Evolutionary conservation across 2,329 filamentous ascomycete genomes (phyloP), one percentile per base, ranked within the genome.

Genomic region (Alternaria viburni): DNA sequence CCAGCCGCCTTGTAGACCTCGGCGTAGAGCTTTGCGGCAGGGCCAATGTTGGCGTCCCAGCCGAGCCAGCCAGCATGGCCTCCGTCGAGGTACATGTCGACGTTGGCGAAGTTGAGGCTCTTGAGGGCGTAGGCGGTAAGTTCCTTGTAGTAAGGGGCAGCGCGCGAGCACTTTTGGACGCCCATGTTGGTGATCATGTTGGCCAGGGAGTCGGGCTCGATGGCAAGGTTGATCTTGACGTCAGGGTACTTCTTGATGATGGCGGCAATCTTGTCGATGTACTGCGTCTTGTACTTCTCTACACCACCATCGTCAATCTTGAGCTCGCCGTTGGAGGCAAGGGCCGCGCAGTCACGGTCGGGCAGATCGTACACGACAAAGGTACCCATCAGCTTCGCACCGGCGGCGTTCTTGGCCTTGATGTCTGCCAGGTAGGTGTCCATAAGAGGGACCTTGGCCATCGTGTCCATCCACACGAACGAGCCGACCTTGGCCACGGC

Each of bases 11-110:
- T 82, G 74, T 85, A 87, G 1, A 87, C 74, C 23, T 79, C 47
- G 4, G 78, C 83, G 71, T 82, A 86, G 15, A 86, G 77, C 41
- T 81, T 69, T 10, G 85, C 85, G 3, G 85, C 83, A 6, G 85
- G 85, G 6, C 69, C 67, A 49, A 88, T 83, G 79, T 90, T 90
- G 64, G 86, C 87, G 17, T 84, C 75, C 87, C 87, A 90, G 71
- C 88, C 88, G 46, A 90, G 82, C 88, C 88, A 90, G 64, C 88
- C 87, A 25, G 85, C 87, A 75, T 90, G 88, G 61, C 87, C 88
- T 9, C 86, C 88, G 69, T 90, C 88, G 19, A 90, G 75, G 75
- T 90, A 90, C 86, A 88, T 87, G 66, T 86, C 81, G 25, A 90
- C 88, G 73, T 90, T 90, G 64, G 83, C 80, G 28, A 89, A 81